Conservation (phyloP, 139 green algal genomes). For the Picochlorum sp. region DNA sequence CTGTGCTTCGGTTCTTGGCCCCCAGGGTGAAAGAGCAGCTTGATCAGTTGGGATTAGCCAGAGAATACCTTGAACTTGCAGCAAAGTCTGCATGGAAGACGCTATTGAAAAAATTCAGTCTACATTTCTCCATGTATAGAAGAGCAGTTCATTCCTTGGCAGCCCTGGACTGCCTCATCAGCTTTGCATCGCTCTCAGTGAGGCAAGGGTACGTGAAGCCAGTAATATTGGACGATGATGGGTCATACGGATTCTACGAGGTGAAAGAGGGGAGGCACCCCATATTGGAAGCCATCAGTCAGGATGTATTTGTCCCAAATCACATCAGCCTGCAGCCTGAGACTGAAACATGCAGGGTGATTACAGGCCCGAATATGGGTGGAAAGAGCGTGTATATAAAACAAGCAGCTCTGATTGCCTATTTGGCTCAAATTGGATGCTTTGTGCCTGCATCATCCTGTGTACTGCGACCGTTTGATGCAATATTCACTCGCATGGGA, state of each 20-base stretch:
- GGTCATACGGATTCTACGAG: constrained; percentile 37
- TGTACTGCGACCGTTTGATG: constrained; percentile 62
- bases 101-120: constrained; percentile 39
- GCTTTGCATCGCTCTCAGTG: constrained; percentile 49
- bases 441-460: constrained; percentile 70
- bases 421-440: constrained; percentile 85
- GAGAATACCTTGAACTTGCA: constrained; percentile 36
- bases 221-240: constrained; percentile 19
- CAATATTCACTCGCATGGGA: constrained; percentile 83
- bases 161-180: constrained; percentile 62
- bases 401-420: constrained; percentile 49
- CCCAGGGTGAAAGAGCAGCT: constrained; percentile 45
- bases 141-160: constrained; percentile 53
- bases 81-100: constrained; percentile 38
- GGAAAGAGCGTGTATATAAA: constrained; percentile 72
- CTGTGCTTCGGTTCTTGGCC: constrained; percentile 55
- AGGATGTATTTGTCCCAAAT: constrained; percentile 56
- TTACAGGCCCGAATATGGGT: constrained; percentile 90
- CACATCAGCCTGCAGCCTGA: constrained; percentile 24
- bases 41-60: constrained; percentile 38
- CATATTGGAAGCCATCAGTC: constrained; percentile 62
- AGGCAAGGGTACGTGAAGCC: constrained; percentile 24
- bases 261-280: constrained; percentile 49
- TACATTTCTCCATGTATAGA: constrained; percentile 40
- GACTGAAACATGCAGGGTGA: constrained; percentile 21